Evolutionary conservation across 2,329 filamentous ascomycete genomes (phyloP).

Genomic region (Ophiocordyceps robertsii): DNA sequence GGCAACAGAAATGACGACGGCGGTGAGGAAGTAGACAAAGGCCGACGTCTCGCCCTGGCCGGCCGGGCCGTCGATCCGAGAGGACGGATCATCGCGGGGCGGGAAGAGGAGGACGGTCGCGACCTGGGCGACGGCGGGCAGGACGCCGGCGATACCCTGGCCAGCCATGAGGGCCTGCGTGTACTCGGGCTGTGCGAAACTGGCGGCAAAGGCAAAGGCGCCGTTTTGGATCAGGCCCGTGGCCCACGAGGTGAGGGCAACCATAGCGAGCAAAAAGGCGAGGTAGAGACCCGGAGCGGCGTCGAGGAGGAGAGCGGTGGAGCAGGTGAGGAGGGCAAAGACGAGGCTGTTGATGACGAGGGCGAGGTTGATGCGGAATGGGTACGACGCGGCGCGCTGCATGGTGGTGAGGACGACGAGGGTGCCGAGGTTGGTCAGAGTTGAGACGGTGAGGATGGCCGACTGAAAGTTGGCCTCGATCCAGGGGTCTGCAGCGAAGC

Average conservation of each 20-base stretch:
- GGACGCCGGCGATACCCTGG: conserved; percentile 80
- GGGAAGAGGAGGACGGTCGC: conserved; percentile 54
- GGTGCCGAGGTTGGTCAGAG: conserved; percentile 63
- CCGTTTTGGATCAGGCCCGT: conserved; percentile 87
- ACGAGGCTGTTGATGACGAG: conserved; percentile 64
- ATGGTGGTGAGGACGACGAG: conserved; percentile 68
- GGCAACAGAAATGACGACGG: conserved; percentile 58
- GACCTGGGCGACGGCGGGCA: conserved; percentile 81
- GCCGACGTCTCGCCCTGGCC: conserved; percentile 41
- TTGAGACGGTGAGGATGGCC: conserved; percentile 76
- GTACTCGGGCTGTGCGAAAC: conserved; percentile 77
- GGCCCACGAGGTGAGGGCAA: conserved; percentile 64
- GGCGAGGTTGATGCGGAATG: conserved; percentile 67
- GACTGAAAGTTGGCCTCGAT: conserved; percentile 78
- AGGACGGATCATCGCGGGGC: conserved; percentile 14
- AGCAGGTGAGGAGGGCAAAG: conserved; percentile 68
- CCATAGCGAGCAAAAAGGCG: conserved; percentile 68
- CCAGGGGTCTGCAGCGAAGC: conserved; percentile 59
- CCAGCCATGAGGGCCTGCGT: conserved; percentile 95
- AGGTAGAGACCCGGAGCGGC: conserved; percentile 58
- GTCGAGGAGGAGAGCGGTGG: conserved; percentile 55
- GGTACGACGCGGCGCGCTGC: conserved; percentile 75
- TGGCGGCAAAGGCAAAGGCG: conserved; percentile 78
- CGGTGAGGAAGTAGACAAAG: conserved; percentile 83
- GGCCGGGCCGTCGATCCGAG: conserved; percentile 7